Conservation (phyloP, 2,329 filamentous ascomycete genomes). For the Tolypocladium nubicola region DNA sequence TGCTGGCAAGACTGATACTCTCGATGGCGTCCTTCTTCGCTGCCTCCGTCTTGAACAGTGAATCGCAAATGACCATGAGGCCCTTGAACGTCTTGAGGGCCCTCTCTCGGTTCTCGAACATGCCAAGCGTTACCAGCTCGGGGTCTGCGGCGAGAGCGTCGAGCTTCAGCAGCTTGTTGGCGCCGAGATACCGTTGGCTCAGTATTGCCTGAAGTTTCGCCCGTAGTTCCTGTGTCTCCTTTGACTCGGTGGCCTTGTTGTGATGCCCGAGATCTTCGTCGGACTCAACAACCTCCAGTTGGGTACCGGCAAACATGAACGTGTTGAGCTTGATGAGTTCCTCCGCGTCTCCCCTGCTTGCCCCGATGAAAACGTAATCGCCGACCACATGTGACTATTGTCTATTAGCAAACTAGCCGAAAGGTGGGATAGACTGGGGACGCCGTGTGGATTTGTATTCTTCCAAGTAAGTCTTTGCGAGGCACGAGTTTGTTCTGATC, state of each 20-base stretch:
- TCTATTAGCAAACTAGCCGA: slow-evolving; percentile 40
- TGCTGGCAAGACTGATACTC: slow-evolving; percentile 73
- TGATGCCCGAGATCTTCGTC: slow-evolving; percentile 25
- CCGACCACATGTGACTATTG: slow-evolving; percentile 59
- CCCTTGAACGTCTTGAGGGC: slow-evolving; percentile 86
- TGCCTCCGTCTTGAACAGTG: slow-evolving; percentile 59
- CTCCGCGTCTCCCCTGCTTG: slow-evolving; percentile 52
- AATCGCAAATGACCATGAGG: slow-evolving; percentile 76
- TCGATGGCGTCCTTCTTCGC: slow-evolving; percentile 69
- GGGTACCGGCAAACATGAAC: slow-evolving; percentile 56
- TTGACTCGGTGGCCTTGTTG: slow-evolving; percentile 34
- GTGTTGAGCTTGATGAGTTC: slow-evolving; percentile 58
- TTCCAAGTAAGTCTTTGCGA: not conserved
- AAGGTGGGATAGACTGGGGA: not conserved
- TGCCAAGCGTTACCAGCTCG: slow-evolving; percentile 61
- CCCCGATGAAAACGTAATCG: slow-evolving; percentile 58
- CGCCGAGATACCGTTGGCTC: slow-evolving; percentile 59
- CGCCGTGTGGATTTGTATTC: not conserved
- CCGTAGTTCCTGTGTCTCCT: slow-evolving; percentile 50
- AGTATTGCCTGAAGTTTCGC: slow-evolving; percentile 62
- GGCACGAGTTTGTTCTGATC: not conserved
- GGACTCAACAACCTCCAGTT: slow-evolving; percentile 44
- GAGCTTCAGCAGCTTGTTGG: slow-evolving; percentile 69
- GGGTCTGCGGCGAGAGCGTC: slow-evolving; percentile 66
- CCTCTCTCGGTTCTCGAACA: slow-evolving; percentile 60